Conservation (phyloP, 441 rosid genomes). For the Rhodomyrtus psidioides region DNA sequence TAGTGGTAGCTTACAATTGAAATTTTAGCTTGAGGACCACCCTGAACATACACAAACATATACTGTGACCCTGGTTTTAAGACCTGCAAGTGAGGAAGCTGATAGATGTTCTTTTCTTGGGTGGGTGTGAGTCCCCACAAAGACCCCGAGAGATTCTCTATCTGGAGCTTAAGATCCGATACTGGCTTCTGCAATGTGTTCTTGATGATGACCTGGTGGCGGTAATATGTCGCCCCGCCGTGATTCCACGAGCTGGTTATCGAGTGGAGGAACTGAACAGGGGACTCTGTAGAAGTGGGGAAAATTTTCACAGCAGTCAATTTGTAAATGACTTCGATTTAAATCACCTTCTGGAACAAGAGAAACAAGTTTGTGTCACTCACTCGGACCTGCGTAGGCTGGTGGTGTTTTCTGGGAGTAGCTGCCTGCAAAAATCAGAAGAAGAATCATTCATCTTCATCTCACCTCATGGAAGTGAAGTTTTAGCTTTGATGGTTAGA, state of each 20-base stretch:
- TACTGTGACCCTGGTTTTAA: slow-evolving; percentile 36
- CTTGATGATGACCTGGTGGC: slow-evolving; percentile 64
- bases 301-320: not conserved
- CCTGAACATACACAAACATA: slow-evolving; percentile 61
- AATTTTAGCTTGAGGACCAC: slow-evolving; percentile 70
- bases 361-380: not conserved
- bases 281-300: slow-evolving; percentile 4
- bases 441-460: not conserved
- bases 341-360: not conserved
- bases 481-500: not conserved
- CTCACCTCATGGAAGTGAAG: not conserved
- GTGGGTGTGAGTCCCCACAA: slow-evolving; percentile 56
- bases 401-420: slow-evolving; percentile 6
- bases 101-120: slow-evolving; percentile 31
- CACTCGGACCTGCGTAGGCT: slow-evolving; percentile 25
- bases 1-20: slow-evolving; percentile 48
- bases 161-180: slow-evolving; percentile 31
- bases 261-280: slow-evolving; percentile 53
- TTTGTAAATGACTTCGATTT: not conserved
- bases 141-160: slow-evolving; percentile 46
- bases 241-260: slow-evolving; percentile 53
- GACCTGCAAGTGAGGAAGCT: slow-evolving; percentile 44
- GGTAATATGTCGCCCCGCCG: slow-evolving; percentile 35
- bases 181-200: slow-evolving; percentile 43
- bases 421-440: slow-evolving; percentile 8